Evolutionary conservation across 2,329 filamentous ascomycete species (phyloP), one percentile per base, ranked within the genome.

Genomic region (Diaporthe citriasiana): DNA sequence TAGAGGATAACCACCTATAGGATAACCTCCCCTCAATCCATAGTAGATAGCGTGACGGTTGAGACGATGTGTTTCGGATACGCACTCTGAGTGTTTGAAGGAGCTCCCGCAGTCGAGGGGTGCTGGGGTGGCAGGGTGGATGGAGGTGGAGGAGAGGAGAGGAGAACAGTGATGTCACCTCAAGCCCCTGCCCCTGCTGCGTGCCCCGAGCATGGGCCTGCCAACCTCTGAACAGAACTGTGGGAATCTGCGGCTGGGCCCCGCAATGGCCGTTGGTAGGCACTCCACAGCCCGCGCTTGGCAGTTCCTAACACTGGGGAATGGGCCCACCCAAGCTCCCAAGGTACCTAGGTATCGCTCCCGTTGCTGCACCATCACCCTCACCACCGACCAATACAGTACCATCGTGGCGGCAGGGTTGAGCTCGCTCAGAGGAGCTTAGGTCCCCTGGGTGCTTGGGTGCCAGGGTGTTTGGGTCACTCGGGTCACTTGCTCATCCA

Each of bases 41-140:
- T 9, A 35, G 33, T 35, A 35, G 38, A 50, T 33, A 40, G 47
- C 57, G 57, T 66, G 70, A 57, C 42, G 50, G 35, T 38, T 38
- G 45, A 38, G 38, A 69, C 47, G 72, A 55, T 74, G 53, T 69
- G 73, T 74, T 74, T 74, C 73, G 73, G 70, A 72, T 72, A 33
- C n/a, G 69, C 51, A 13, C 15, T 69, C 27, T 50, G 45, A 56
- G 69, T 66, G 73, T 74, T 74, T 74, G 70, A 74, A 72, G 73
- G 73, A 40, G 70, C 38, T 27, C 40, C 47, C 12, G 55, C 33
- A 40, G 25, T 51, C 33, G 27, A 15, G 40, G 12, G 22, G 55
- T 60, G 22, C 8, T 12, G 25, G 38, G 38, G 38, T 38, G 38
- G 38, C 9, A 8, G 5, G 38, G 6, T 9, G 42, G 25, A n/a